Percentiles rank a stretch among this genome's conserved stretches.
These are phyloP conservation scores for Oldenlandia corymbosa DNA, from an alignment of 257 asterid genomes.

Conservation along the genomic window DNA sequence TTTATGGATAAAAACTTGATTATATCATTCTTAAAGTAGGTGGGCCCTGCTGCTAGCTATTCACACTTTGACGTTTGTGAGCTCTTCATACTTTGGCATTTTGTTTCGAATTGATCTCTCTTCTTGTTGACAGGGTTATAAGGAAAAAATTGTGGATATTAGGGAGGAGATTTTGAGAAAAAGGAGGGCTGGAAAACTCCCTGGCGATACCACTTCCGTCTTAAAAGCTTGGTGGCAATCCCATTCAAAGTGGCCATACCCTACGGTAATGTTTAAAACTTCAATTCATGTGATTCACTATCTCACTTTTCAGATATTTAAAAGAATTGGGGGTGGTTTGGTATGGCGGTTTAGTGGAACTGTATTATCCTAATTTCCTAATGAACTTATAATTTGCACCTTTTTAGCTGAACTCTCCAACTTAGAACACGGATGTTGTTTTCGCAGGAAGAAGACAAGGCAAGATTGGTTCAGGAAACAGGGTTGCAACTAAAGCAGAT, in stretches of 20 bases:
- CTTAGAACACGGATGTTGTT: background rate
- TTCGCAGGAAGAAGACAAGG: slow-evolving; percentile 56
- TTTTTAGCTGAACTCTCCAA: background rate
- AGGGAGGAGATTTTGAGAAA: slow-evolving; percentile 59
- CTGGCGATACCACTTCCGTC: slow-evolving; percentile 54
- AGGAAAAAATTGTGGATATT: slow-evolving; percentile 54
- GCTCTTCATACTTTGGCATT: background rate
- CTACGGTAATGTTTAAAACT: too few species aligned
- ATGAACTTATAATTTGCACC: too few species aligned
- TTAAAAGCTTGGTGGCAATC: slow-evolving; percentile 59
- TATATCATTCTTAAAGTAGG: too few species aligned
- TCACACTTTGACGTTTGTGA: background rate
- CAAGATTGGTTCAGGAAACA: slow-evolving; percentile 55
- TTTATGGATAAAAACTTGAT: too few species aligned
- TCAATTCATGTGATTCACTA: too few species aligned
- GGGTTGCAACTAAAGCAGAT: slow-evolving; percentile 61
- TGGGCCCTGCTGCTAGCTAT: too few species aligned
- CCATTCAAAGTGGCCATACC: slow-evolving; percentile 61
- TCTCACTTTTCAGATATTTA: too few species aligned
- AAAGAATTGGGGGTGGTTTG: slow-evolving; percentile 1
- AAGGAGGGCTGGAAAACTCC: slow-evolving; percentile 62
- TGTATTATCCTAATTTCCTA: background rate
- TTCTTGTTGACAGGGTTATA: slow-evolving; percentile 37
- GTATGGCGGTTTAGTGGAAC: background rate
- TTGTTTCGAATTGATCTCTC: background rate